A percentile compares a stretch with the other conserved stretches of the same genome.
phyloP scores from a whole-genome alignment of 2,329 filamentous ascomycete species.

The Emericellopsis cladophorae region DNA sequence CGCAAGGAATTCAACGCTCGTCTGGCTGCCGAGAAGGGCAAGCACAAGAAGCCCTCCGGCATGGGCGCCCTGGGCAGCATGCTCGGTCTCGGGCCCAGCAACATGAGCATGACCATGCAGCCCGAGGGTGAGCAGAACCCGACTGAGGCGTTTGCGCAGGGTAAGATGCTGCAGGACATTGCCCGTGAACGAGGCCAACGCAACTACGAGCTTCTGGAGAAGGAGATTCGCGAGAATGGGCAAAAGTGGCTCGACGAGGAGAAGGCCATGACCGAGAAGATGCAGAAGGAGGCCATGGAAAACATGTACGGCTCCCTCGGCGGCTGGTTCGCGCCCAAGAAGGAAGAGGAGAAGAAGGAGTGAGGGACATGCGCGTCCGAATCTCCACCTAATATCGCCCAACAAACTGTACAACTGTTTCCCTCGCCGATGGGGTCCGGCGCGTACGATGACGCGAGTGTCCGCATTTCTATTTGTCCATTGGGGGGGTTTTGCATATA shows the following conservation, averaged over 20 bases:
- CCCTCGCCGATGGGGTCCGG: too few species aligned
- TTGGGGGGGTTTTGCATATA: slow-evolving; percentile 5
- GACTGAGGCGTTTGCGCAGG: slow-evolving; percentile 69
- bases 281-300: slow-evolving; percentile 81
- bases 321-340: slow-evolving; percentile 12
- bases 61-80: slow-evolving; percentile 58
- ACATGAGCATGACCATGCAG: slow-evolving; percentile 47
- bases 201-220: slow-evolving; percentile 80
- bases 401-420: too few species aligned
- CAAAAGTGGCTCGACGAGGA: slow-evolving; percentile 95
- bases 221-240: slow-evolving; percentile 84
- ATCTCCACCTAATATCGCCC: too few species aligned
- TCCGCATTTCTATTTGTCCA: slow-evolving; percentile 1
- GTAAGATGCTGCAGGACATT: slow-evolving; percentile 95
- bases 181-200: slow-evolving; percentile 83
- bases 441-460: neutral
- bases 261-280: slow-evolving; percentile 75
- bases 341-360: slow-evolving; percentile 2
- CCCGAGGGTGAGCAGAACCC: slow-evolving; percentile 57
- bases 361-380: too few species aligned
- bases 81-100: slow-evolving; percentile 64
- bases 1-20: slow-evolving; percentile 77
- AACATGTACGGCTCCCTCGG: slow-evolving; percentile 72
- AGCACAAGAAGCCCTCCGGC: slow-evolving; percentile 40
- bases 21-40: slow-evolving; percentile 54